These are phyloP conservation scores for Hypoxylon rickii DNA, from an alignment of 495 filamentous ascomycete species.

Conservation along the genomic window DNA sequence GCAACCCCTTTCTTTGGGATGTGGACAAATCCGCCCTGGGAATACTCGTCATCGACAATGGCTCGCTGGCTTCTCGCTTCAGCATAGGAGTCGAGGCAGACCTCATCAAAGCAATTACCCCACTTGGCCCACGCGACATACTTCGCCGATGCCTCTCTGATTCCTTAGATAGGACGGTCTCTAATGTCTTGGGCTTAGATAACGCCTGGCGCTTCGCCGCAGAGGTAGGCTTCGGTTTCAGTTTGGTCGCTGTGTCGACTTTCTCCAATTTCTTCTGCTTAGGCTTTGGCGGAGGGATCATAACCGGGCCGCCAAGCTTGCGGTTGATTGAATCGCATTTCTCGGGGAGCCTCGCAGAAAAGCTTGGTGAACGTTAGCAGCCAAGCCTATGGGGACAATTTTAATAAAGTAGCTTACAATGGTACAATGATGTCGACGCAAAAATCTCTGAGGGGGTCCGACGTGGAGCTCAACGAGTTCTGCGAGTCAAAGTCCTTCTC, in stretches of 20 bases:
- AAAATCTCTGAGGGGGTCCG: conserved; percentile 63
- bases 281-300: conserved; percentile 64
- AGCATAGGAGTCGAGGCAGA: conserved; percentile 68
- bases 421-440: conserved; percentile 92
- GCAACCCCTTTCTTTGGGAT: conserved; percentile 42
- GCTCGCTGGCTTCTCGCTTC: conserved; percentile 69
- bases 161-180: conserved; percentile 76
- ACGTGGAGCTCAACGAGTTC: conserved; percentile 37
- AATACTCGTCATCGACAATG: conserved; percentile 55
- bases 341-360: conserved; percentile 79
- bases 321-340: conserved; percentile 78
- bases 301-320: conserved; percentile 80
- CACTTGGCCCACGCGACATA: conserved; percentile 55
- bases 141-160: conserved; percentile 49
- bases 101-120: conserved; percentile 64
- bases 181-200: conserved; percentile 62
- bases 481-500: conserved; percentile 37
- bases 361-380: conserved; percentile 54
- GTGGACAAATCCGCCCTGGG: conserved; percentile 47
- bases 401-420: conserved; percentile 63
- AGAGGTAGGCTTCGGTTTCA: conserved; percentile 58
- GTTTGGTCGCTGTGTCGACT: conserved; percentile 36
- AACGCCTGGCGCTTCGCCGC: conserved; percentile 56
- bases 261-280: conserved; percentile 46
- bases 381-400: not conserved